phyloP scores from a whole-genome alignment of 768 basidiomycete genomes.

The Suillus plorans region DNA sequence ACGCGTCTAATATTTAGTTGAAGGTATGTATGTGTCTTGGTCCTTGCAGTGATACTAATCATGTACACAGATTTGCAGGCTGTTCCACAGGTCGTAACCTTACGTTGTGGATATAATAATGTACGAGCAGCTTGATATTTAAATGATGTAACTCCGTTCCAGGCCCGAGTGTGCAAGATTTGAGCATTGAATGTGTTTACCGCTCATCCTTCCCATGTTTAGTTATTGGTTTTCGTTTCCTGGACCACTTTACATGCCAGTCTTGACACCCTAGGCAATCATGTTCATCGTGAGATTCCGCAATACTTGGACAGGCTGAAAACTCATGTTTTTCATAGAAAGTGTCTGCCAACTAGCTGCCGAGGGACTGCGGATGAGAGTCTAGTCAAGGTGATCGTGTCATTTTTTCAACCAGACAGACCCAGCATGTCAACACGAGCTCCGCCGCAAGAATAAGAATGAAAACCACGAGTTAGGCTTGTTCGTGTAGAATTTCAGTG shows the following conservation, averaged over 20 bases:
- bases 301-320: background rate
- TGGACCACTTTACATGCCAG: background rate
- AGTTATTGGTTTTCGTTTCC: background rate
- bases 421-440: background rate
- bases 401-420: background rate
- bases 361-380: background rate
- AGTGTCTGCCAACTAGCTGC: background rate
- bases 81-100: background rate
- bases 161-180: background rate
- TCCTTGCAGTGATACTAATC: background rate
- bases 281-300: background rate
- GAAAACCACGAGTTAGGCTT: background rate
- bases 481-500: background rate
- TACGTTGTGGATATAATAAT: background rate
- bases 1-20: background rate
- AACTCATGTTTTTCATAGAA: background rate
- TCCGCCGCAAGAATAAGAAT: background rate
- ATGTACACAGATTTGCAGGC: background rate
- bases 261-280: background rate
- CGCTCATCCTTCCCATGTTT: background rate
- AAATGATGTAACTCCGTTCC: background rate
- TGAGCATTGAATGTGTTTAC: background rate
- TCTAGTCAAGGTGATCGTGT: background rate
- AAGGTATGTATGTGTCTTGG: background rate
- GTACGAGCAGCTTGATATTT: background rate